These are phyloP conservation scores for Naganishia liquefaciens DNA, from an alignment of 1,284 basidiomycete genomes.

Conservation along the genomic window DNA sequence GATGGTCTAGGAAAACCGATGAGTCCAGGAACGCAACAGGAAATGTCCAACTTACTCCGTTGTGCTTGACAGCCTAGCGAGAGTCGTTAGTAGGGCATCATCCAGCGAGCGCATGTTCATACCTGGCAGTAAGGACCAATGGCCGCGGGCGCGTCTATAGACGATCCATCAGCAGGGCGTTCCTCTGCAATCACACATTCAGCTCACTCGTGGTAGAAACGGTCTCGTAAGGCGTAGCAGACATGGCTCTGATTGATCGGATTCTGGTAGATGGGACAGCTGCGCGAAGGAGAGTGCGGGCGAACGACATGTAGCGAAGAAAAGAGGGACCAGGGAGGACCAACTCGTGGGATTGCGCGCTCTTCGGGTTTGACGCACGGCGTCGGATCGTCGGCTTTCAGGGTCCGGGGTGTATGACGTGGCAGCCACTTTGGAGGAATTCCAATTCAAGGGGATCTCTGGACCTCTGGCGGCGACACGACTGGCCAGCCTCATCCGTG, in stretches of 20 bases:
- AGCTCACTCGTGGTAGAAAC: constrained; percentile 51
- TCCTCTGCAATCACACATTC: no score
- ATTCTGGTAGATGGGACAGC: not conserved
- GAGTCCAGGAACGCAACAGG: not conserved
- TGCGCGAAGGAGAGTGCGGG: not conserved
- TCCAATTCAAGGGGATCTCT: no score
- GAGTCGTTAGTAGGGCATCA: constrained; percentile 27
- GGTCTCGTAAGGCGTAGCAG: constrained; percentile 49
- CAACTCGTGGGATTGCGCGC: not conserved
- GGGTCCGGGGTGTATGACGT: no score
- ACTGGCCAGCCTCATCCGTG: not conserved
- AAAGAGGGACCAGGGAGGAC: not conserved
- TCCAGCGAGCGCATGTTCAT: constrained; percentile 24
- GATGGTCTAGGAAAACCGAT: constrained; percentile 58
- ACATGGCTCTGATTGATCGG: constrained; percentile 29
- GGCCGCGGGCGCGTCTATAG: constrained; percentile 74
- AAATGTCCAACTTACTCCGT: constrained; percentile 58
- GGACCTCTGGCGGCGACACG: not conserved
- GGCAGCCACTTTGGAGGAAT: no score
- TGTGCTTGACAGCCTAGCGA: constrained; percentile 76
- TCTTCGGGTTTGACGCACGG: constrained; percentile 3
- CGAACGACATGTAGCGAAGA: constrained; percentile 3
- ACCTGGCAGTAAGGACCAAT: constrained; percentile 79
- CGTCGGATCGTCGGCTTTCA: not conserved
- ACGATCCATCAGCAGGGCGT: constrained; percentile 13